These are phyloP conservation scores for Hortaea sp. DNA, from an alignment of 2,329 filamentous ascomycete species.

Conservation along the genomic window DNA sequence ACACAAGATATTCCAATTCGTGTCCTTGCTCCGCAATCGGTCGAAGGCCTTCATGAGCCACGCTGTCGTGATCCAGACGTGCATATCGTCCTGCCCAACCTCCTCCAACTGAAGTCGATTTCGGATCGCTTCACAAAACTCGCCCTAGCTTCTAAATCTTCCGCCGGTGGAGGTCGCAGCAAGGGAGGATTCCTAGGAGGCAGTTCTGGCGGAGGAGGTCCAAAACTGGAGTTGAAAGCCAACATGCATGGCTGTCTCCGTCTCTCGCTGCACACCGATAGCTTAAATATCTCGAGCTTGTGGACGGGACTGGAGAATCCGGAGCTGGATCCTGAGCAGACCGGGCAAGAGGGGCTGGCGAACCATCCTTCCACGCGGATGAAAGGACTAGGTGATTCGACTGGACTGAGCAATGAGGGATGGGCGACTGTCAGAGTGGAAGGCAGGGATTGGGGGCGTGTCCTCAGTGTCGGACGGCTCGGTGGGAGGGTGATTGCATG, in stretches of 20 bases:
- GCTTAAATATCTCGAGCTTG: constrained; percentile 70
- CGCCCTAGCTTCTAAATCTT: constrained; percentile 36
- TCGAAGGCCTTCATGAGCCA: constrained; percentile 92
- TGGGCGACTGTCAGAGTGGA: constrained; percentile 90
- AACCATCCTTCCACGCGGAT: constrained; percentile 77
- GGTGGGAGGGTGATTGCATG: constrained; percentile 91
- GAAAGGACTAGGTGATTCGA: constrained; percentile 45
- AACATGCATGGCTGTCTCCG: constrained; percentile 89
- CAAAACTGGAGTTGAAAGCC: constrained; percentile 75
- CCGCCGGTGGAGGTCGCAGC: not conserved
- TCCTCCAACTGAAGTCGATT: constrained; percentile 84
- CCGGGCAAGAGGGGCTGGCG: constrained; percentile 55
- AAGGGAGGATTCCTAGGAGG: constrained; percentile 25
- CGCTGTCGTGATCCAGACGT: constrained; percentile 85
- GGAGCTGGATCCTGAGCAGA: constrained; percentile 67
- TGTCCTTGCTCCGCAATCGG: constrained; percentile 69
- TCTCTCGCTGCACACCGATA: constrained; percentile 71
- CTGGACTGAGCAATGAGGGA: constrained; percentile 61
- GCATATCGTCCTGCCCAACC: constrained; percentile 77
- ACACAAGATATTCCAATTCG: constrained; percentile 95
- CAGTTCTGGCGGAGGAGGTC: constrained; percentile 21
- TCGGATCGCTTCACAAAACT: constrained; percentile 92
- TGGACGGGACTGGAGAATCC: constrained; percentile 86
- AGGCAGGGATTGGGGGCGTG: constrained; percentile 85
- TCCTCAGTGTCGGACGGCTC: constrained; percentile 82